Evolutionary conservation across 768 basidiomycete species (phyloP).

Genomic region (Strobilomyces dryophilus): DNA sequence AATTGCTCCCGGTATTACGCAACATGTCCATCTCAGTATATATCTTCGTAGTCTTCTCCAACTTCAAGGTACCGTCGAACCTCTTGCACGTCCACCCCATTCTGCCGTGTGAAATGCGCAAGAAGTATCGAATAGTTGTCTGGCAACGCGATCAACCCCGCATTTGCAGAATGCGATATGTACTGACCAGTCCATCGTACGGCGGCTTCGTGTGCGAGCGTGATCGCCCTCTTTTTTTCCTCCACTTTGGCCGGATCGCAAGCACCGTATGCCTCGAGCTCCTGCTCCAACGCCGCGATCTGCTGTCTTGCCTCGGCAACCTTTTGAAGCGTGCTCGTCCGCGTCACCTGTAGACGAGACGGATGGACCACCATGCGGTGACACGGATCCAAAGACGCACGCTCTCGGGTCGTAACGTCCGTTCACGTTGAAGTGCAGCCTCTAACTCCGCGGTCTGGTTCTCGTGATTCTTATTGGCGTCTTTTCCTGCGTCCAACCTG

Average conservation of each 20-base stretch:
- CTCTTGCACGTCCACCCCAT: conserved; percentile 53
- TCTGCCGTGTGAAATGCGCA: conserved; percentile 62
- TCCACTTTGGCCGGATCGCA: conserved; percentile 83
- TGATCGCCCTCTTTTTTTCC: conserved; percentile 65
- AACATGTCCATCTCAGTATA: conserved; percentile 35
- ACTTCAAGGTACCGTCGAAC: conserved; percentile 64
- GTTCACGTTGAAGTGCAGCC: conserved; percentile 47
- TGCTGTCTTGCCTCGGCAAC: conserved; percentile 48
- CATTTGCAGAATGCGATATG: neutral
- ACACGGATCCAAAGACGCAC: conserved; percentile 32
- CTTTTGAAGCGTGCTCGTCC: conserved; percentile 48
- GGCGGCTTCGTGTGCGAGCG: conserved; percentile 79
- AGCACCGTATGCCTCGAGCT: conserved; percentile 74
- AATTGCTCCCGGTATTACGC: conserved; percentile 19
- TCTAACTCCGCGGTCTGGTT: conserved; percentile 49
- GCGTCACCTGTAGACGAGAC: conserved; percentile 44
- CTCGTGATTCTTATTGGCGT: conserved; percentile 39
- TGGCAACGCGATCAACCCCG: conserved; percentile 22
- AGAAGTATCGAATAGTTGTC: conserved; percentile 70
- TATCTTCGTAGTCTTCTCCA: conserved; percentile 74
- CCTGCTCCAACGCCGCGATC: conserved; percentile 51
- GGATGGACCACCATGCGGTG: neutral
- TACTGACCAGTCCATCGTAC: conserved; percentile 84
- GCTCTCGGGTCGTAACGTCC: conserved; percentile 50
- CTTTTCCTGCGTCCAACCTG: conserved; percentile 47